phyloP scores from a whole-genome alignment of 495 filamentous ascomycete genomes.

The Penicillium cosmopolitanum region DNA sequence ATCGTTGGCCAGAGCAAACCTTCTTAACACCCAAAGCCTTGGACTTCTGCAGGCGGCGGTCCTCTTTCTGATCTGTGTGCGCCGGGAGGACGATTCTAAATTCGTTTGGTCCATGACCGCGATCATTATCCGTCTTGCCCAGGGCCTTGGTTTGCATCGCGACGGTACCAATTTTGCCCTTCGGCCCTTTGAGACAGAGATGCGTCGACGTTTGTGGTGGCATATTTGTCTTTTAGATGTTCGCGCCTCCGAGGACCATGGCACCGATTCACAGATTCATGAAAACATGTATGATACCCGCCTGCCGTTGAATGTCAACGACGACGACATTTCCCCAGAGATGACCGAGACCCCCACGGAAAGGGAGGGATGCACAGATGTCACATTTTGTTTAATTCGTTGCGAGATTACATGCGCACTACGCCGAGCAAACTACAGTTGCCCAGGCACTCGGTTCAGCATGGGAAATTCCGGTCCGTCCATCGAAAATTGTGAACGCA shows the following conservation, averaged over 20 bases:
- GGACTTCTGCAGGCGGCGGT: constrained; percentile 78
- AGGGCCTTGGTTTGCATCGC: constrained; percentile 78
- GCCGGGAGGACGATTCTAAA: constrained; percentile 65
- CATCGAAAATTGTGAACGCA: constrained; percentile 58
- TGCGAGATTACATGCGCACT: constrained; percentile 60
- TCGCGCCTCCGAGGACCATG: constrained; percentile 81
- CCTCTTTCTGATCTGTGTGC: constrained; percentile 68
- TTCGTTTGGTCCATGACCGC: constrained; percentile 72
- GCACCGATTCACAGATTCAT: constrained; percentile 73
- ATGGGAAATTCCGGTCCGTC: constrained; percentile 26
- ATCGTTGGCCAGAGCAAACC: constrained; percentile 71
- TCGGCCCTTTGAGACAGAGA: constrained; percentile 79
- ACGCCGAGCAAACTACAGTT: constrained; percentile 44
- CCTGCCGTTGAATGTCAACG: constrained; percentile 79
- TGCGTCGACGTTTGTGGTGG: constrained; percentile 86
- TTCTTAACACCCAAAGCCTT: constrained; percentile 75
- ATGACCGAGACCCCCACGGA: constrained; percentile 62
- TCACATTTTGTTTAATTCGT: constrained; percentile 76
- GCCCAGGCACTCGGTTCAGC: constrained; percentile 28
- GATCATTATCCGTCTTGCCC: constrained; percentile 76
- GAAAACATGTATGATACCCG: constrained; percentile 73
- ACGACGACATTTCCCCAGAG: constrained; percentile 70
- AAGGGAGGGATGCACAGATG: constrained; percentile 69
- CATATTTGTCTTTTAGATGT: constrained; percentile 76
- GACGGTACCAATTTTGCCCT: constrained; percentile 76